A percentile compares a stretch with the other conserved stretches of the same genome.
Evolutionary conservation across 306 rosid species (phyloP).

Genomic region (Lupinus albus): DNA sequence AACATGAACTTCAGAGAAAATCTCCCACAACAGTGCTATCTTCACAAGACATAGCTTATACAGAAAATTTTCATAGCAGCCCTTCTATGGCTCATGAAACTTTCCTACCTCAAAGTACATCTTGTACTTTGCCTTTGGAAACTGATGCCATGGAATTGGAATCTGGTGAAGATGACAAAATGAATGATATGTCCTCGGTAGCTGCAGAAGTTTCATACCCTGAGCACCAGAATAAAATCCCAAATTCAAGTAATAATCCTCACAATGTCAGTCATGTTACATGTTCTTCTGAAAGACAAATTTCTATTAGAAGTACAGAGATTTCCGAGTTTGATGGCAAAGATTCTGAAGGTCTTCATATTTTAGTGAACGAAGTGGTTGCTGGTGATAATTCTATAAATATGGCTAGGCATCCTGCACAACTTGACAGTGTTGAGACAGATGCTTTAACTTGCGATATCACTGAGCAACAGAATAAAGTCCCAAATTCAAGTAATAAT

Average conservation of each 20-base stretch:
- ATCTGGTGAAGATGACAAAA: conserved; percentile 21
- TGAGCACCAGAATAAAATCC: conserved; percentile 7
- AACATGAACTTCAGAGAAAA: conserved; percentile 31
- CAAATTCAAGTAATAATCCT: conserved; percentile 22
- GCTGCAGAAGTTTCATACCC: conserved; percentile 24
- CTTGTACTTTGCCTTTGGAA: conserved; percentile 37
- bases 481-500: conserved; percentile 21
- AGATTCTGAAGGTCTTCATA: conserved; percentile 34
- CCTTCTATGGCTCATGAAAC: neutral
- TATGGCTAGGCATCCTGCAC: conserved; percentile 32
- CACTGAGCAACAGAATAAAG: conserved; percentile 16
- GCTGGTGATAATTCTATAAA: conserved; percentile 11
- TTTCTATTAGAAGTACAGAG: conserved; percentile 33
- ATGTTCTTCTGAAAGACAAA: conserved; percentile 35
- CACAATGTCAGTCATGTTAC: conserved; percentile 27
- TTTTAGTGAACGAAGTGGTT: conserved; percentile 23
- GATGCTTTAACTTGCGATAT: conserved; percentile 24
- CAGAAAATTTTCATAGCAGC: conserved; percentile 6
- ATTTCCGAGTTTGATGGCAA: neutral
- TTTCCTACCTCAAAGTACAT: conserved; percentile 26
- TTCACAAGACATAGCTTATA: conserved; percentile 32
- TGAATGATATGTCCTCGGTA: conserved; percentile 18
- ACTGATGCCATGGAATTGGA: conserved; percentile 22
- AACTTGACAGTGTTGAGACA: conserved; percentile 25
- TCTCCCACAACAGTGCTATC: conserved; percentile 38